Evolutionary conservation across 352 stramenopile genomes (phyloP).

Genomic region (Plasmopara viticola): DNA sequence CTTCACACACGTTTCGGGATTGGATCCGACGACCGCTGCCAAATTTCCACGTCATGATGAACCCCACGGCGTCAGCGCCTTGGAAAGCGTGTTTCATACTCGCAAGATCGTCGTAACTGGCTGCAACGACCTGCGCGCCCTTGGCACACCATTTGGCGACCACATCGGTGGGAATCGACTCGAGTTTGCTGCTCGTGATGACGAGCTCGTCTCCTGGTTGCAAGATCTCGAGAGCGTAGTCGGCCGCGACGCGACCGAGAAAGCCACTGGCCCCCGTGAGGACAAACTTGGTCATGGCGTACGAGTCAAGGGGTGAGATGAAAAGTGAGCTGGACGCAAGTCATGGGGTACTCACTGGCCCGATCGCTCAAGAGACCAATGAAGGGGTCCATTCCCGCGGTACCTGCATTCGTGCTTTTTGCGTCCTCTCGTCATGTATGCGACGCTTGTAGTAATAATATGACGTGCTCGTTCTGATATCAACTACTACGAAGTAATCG

Average conservation of each 20-base stretch:
- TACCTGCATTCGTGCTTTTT: too few species aligned
- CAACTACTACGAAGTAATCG: too few species aligned
- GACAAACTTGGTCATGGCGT: constrained; percentile 13
- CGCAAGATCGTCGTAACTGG: constrained; percentile 21
- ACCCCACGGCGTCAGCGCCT: constrained; percentile 16
- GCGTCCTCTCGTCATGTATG: too few species aligned
- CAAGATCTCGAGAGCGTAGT: constrained; percentile 20
- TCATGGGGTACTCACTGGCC: too few species aligned
- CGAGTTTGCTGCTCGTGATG: constrained; percentile 24
- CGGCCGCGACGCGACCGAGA: constrained; percentile 21
- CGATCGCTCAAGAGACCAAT: too few species aligned
- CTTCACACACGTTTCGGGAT: constrained; percentile 11
- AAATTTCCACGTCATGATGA: constrained; percentile 29
- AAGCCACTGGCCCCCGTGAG: constrained; percentile 24
- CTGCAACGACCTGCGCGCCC: constrained; percentile 9
- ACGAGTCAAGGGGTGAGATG: neutral
- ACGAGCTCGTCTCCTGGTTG: constrained; percentile 14
- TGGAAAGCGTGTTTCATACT: constrained; percentile 22
- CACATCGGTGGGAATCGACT: neutral
- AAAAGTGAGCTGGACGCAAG: too few species aligned
- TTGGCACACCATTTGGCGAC: constrained; percentile 4
- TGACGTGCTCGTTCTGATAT: too few species aligned
- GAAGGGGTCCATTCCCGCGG: too few species aligned
- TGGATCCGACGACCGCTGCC: constrained; percentile 20
- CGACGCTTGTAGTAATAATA: too few species aligned